phyloP scores from a whole-genome alignment of 306 rosid species.

The Abrus pulchellus region DNA sequence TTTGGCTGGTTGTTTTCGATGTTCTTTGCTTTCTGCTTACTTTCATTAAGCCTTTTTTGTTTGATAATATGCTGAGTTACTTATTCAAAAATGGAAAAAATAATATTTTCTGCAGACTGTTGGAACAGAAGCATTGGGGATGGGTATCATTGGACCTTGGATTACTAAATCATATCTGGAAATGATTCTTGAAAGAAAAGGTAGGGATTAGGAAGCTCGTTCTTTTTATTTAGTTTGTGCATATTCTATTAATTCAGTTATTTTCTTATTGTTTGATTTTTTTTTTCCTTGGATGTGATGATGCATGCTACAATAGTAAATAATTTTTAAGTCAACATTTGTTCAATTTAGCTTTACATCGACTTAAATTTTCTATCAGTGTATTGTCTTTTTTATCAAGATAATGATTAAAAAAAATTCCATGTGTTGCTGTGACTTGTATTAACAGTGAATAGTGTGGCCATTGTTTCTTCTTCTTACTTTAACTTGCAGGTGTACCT shows the following conservation, averaged over 20 bases:
- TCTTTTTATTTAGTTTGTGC: background rate
- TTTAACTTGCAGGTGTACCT: slow-evolving; percentile 86
- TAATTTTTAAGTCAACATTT: slow-evolving; percentile 9
- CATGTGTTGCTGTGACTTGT: slow-evolving; percentile 24
- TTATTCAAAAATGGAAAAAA: slow-evolving; percentile 31
- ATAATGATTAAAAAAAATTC: slow-evolving; percentile 22
- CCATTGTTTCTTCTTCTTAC: slow-evolving; percentile 35
- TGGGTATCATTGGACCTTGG: slow-evolving; percentile 88
- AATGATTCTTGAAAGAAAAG: slow-evolving; percentile 96
- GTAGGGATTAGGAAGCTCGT: slow-evolving; percentile 52
- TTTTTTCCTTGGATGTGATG: slow-evolving; percentile 24
- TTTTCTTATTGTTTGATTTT: slow-evolving; percentile 18
- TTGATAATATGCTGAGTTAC: slow-evolving; percentile 35
- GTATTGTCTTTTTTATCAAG: slow-evolving; percentile 41
- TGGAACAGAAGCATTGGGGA: slow-evolving; percentile 87
- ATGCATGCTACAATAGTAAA: slow-evolving; percentile 38
- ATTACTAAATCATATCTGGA: slow-evolving; percentile 96
- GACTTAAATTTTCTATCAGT: slow-evolving; percentile 29
- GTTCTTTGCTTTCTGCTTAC: slow-evolving; percentile 29
- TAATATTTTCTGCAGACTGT: slow-evolving; percentile 71
- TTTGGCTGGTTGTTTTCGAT: slow-evolving; percentile 31
- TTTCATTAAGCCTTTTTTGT: slow-evolving; percentile 16
- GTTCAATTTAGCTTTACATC: slow-evolving; percentile 22
- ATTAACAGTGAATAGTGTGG: slow-evolving; percentile 35
- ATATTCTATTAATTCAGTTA: slow-evolving; percentile 26